A percentile compares a stretch with the other conserved stretches of the same genome.
These are phyloP conservation scores for Scutellaria barbata DNA, from an alignment of 257 asterid genomes.

Conservation along the genomic window DNA sequence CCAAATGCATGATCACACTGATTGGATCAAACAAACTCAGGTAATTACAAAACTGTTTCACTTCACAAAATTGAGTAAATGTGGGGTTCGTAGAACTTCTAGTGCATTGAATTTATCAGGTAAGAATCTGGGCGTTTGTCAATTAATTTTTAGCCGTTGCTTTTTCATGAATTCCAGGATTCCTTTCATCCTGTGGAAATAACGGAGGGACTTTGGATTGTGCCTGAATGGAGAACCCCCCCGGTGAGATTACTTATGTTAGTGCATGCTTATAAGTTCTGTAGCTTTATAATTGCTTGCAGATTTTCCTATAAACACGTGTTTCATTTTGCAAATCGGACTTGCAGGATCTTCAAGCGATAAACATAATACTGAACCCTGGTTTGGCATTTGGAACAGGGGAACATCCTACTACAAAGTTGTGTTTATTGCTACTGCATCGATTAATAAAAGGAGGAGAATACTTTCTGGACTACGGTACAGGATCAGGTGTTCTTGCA, in stretches of 20 bases:
- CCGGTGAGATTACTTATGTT: constrained; percentile 65
- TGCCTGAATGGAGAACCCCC: constrained; percentile 85
- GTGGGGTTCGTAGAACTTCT: too few relatives aligned
- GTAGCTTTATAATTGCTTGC: constrained; percentile 11
- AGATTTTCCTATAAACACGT: background rate
- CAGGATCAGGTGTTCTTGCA: constrained; percentile 94
- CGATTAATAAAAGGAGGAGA: constrained; percentile 79
- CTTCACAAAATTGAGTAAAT: background rate
- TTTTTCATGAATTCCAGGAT: constrained; percentile 57
- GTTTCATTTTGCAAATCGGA: constrained; percentile 14
- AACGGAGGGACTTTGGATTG: constrained; percentile 82
- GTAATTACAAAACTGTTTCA: constrained; percentile 37
- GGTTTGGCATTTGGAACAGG: constrained; percentile 99
- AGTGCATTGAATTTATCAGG: too few relatives aligned
- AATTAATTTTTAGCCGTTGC: background rate
- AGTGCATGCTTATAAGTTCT: constrained; percentile 11
- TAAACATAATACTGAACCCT: constrained; percentile 77
- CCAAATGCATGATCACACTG: constrained; percentile 66
- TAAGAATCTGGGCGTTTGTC: background rate
- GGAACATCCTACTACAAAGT: constrained; percentile 89
- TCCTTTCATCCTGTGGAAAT: constrained; percentile 81
- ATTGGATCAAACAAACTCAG: constrained; percentile 83
- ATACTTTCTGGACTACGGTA: constrained; percentile 86
- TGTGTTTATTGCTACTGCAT: constrained; percentile 76
- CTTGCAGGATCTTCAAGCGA: constrained; percentile 71